These are phyloP conservation scores for Monilinia laxa DNA, from an alignment of 2,329 filamentous ascomycete species.

Conservation along the genomic window DNA sequence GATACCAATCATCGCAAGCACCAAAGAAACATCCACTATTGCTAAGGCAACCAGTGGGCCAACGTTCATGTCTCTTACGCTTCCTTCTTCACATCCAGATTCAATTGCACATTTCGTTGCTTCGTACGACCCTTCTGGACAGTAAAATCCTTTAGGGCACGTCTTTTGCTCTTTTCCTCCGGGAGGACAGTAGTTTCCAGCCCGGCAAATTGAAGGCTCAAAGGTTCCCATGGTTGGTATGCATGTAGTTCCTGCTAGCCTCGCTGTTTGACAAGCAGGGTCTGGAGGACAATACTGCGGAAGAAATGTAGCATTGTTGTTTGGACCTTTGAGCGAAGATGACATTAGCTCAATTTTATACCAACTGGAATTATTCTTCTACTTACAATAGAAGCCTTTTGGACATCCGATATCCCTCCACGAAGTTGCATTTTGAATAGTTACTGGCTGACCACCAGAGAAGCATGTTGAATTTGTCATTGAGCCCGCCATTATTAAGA, in stretches of 20 bases:
- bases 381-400: slow-evolving; percentile 21
- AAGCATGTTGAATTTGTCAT: slow-evolving; percentile 20
- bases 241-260: slow-evolving; percentile 29
- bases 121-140: slow-evolving; percentile 49
- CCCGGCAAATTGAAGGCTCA: slow-evolving; percentile 52
- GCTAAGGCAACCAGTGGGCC: slow-evolving; percentile 29
- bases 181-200: slow-evolving; percentile 51
- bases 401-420: slow-evolving; percentile 18
- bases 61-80: slow-evolving; percentile 42
- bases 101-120: slow-evolving; percentile 50
- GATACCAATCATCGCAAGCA: slow-evolving; percentile 39
- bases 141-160: slow-evolving; percentile 52
- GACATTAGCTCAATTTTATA: background rate
- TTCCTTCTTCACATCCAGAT: slow-evolving; percentile 49
- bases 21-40: slow-evolving; percentile 46
- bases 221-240: slow-evolving; percentile 37
- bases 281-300: slow-evolving; percentile 36
- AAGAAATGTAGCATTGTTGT: slow-evolving; percentile 22
- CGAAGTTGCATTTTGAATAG: slow-evolving; percentile 16
- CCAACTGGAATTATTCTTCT: background rate
- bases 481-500: background rate
- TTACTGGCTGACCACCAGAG: slow-evolving; percentile 13
- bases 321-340: slow-evolving; percentile 12
- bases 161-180: slow-evolving; percentile 43
- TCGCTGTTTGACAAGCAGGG: slow-evolving; percentile 26